Evolutionary conservation across 352 stramenopile species (phyloP), one percentile per base, ranked within the genome.

Genomic region (Phytopythium litorale): DNA sequence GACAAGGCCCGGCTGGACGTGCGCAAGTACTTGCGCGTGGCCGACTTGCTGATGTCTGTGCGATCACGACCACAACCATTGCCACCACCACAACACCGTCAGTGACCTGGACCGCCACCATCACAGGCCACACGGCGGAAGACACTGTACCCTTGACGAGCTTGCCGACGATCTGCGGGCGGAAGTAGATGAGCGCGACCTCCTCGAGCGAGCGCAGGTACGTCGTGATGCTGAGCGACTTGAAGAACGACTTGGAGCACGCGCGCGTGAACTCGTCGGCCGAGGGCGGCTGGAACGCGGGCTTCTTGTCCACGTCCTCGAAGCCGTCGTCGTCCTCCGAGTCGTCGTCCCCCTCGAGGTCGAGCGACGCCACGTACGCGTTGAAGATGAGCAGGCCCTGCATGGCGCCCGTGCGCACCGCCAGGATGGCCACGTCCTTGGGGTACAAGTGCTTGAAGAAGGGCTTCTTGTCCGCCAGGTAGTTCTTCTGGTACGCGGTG

Each of bases 391-490:
- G 78, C 7, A 91, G 66, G 0, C 85, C 83, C 61, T 92, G 85
- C 54, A 88, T 84, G 58, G 77, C 71, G 7, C 76, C 71, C 9
- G 78, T 86, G 23, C 84, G 77, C 56, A 85, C 66, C 16, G 81
- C 81, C 51, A 84, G 76, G 58, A 94, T 80, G 30, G 84, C 75
- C 32, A 92, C 67, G 67, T 88, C 75, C 42, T 74, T 75, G 30
- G 78, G 71, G 67, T 91, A 82, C 58, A 94, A 91, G 64, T 94
- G 85, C 65, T 91, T 87, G 58, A 88, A 88, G 63, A 82, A 94
- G 50, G 85, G 81, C 69, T 94, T 94, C 71, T 94, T 90, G 72
- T 94, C 85, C 69, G 64, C 83, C 66, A 94, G 42, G 70, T 92
- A 92, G 63, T 80, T 72, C 68, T 87, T 87, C 58, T 84, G 78